phyloP scores from a whole-genome alignment of 176 grass and related monocot species.

The Paspalum notatum region DNA sequence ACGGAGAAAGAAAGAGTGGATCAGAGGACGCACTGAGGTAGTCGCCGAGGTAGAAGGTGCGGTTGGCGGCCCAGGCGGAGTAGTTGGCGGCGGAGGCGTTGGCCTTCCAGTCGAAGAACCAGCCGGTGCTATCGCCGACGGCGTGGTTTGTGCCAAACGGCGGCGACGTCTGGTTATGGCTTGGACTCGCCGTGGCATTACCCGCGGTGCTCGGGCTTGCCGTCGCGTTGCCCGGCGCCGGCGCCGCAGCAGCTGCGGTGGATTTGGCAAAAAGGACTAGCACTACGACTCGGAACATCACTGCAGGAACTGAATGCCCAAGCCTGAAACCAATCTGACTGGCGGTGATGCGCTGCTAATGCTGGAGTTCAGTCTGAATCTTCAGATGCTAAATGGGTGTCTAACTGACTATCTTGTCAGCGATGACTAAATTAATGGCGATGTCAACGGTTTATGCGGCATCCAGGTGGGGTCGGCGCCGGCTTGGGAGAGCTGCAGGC shows the following conservation, averaged over 20 bases:
- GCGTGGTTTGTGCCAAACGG: conserved; percentile 61
- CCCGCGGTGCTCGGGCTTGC: not conserved
- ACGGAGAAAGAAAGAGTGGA: no score
- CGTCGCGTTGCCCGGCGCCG: conserved; percentile 9
- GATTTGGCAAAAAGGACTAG: not conserved
- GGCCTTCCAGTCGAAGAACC: conserved; percentile 63
- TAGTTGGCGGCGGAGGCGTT: conserved; percentile 66
- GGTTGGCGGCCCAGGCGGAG: conserved; percentile 64
- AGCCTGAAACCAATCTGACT: not conserved
- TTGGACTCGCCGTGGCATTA: not conserved
- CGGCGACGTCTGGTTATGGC: conserved; percentile 28
- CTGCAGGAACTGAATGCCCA: not conserved
- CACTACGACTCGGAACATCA: not conserved
- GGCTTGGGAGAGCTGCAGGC: not conserved
- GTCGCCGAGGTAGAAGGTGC: conserved; percentile 77
- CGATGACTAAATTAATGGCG: not conserved
- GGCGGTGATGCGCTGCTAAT: not conserved
- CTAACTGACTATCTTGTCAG: not conserved
- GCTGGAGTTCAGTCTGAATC: not conserved
- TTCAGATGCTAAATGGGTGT: not conserved
- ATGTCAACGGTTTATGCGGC: conserved; percentile 11
- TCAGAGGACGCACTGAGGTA: conserved; percentile 56
- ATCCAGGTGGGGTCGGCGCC: conserved; percentile 32
- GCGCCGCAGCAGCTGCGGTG: not conserved
- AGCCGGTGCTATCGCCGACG: conserved; percentile 60